Conservation (phyloP, 2,329 filamentous ascomycete genomes). For the Sarocladium strictum region DNA sequence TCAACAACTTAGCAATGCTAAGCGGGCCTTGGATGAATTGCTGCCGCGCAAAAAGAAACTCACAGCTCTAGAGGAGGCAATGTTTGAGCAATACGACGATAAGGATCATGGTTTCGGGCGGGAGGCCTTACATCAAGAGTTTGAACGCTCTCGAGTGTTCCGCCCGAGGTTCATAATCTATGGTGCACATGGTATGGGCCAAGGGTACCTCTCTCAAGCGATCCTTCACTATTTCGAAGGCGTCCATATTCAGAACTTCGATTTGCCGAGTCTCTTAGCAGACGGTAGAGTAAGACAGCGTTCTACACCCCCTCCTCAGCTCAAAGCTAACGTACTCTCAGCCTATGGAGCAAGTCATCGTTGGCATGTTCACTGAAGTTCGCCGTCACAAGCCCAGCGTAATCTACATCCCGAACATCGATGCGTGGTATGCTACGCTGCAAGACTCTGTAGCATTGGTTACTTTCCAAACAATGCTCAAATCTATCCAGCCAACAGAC, state of each 20-base stretch:
- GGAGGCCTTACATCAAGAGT: constrained; percentile 69
- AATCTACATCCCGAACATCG: constrained; percentile 87
- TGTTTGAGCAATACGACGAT: constrained; percentile 81
- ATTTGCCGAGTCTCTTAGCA: constrained; percentile 78
- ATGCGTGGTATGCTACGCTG: constrained; percentile 72
- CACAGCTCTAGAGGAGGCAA: constrained; percentile 88
- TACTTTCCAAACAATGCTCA: constrained; percentile 77
- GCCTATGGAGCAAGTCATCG: constrained; percentile 80
- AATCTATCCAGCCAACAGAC: constrained; percentile 81
- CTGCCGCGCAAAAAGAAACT: constrained; percentile 80
- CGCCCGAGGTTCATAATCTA: constrained; percentile 79
- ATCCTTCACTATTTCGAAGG: constrained; percentile 88
- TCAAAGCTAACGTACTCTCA: constrained; percentile 24
- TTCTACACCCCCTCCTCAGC: background rate
- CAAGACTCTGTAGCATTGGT: constrained; percentile 62
- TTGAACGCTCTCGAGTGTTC: constrained; percentile 83
- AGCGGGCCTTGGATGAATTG: constrained; percentile 63
- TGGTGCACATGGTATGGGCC: constrained; percentile 86
- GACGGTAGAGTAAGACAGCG: constrained; percentile 63
- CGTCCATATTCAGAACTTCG: constrained; percentile 90
- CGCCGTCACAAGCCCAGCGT: constrained; percentile 93
- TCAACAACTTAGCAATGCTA: constrained; percentile 64
- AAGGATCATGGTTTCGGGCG: constrained; percentile 78
- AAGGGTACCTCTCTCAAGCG: constrained; percentile 80
- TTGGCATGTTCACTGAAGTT: constrained; percentile 85